A percentile compares a stretch with the other conserved stretches of the same genome.
phyloP scores from a whole-genome alignment of 257 asterid species.

The Ajuga chamaepitys region DNA sequence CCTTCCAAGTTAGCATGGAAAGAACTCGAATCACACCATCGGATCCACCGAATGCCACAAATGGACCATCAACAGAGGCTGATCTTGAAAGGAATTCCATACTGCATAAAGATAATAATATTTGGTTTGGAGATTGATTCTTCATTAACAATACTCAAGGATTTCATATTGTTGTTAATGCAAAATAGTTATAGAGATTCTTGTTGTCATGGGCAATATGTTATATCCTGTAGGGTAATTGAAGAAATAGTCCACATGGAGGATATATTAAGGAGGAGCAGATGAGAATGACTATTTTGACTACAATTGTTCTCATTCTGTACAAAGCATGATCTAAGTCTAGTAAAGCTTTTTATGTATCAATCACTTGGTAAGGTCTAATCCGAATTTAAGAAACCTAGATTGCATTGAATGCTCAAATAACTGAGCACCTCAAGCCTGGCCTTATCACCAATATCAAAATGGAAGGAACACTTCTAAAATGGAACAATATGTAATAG shows the following conservation, averaged over 20 bases:
- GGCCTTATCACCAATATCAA: not conserved
- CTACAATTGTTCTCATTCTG: too few species aligned
- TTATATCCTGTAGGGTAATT: not conserved
- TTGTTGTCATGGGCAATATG: not conserved
- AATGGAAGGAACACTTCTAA: not conserved
- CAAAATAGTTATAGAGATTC: not conserved
- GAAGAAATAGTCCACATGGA: too few species aligned
- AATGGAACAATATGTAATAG: not conserved
- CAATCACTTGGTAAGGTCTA: not conserved
- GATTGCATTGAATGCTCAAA: not conserved
- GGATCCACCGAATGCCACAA: conserved; percentile 93
- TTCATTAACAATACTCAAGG: not conserved
- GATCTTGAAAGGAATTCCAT: conserved; percentile 83
- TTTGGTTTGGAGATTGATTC: conserved; percentile 13
- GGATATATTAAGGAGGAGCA: too few species aligned
- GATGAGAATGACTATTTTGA: too few species aligned
- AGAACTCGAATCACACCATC: conserved; percentile 96
- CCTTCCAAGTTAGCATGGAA: conserved; percentile 98
- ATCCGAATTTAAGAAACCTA: not conserved
- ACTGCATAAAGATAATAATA: conserved; percentile 33
- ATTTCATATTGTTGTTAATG: not conserved
- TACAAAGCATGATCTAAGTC: not conserved
- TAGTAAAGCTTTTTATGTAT: not conserved
- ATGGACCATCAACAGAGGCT: conserved; percentile 74
- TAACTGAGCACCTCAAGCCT: not conserved